A percentile compares a stretch with the other conserved stretches of the same genome.
phyloP scores from a whole-genome alignment of 2,329 filamentous ascomycete species.

The Fusarium decemcellulare region DNA sequence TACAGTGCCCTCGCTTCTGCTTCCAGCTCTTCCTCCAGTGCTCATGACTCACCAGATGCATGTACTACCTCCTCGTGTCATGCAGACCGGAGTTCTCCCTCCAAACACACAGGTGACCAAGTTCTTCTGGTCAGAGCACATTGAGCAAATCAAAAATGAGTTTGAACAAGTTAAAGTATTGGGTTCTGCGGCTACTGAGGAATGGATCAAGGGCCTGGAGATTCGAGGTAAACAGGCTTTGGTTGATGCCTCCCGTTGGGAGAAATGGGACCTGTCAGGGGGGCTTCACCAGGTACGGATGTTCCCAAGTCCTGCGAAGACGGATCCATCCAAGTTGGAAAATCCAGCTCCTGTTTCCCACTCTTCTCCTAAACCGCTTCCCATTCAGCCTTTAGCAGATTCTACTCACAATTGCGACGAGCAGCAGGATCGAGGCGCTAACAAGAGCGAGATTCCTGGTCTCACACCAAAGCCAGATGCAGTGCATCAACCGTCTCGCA shows the following conservation, averaged over 20 bases:
- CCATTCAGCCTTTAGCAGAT: slow-evolving; percentile 1
- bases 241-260: slow-evolving; percentile 78
- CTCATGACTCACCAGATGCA: slow-evolving; percentile 74
- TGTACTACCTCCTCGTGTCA: slow-evolving; percentile 68
- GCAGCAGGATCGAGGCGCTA: slow-evolving; percentile 8
- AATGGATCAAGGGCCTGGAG: slow-evolving; percentile 85
- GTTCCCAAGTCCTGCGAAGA: slow-evolving; percentile 8
- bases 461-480: slow-evolving; percentile 16
- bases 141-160: slow-evolving; percentile 73
- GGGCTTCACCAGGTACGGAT: slow-evolving; percentile 56
- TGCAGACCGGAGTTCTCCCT: slow-evolving; percentile 67
- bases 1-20: slow-evolving; percentile 70
- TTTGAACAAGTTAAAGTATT: slow-evolving; percentile 75
- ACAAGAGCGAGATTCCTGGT: slow-evolving; percentile 11
- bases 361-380: slow-evolving; percentile 1
- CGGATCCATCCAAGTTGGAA: slow-evolving; percentile 1
- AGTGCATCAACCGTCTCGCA: slow-evolving; percentile 10
- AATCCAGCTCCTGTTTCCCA: not conserved
- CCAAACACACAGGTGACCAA: slow-evolving; percentile 70
- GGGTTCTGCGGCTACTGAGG: slow-evolving; percentile 77
- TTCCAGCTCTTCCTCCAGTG: slow-evolving; percentile 78
- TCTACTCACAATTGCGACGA: not conserved
- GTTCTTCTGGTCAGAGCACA: slow-evolving; percentile 74
- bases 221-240: slow-evolving; percentile 72
- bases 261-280: slow-evolving; percentile 75